These are phyloP conservation scores for Colletotrichum costaricense DNA, from an alignment of 2,329 filamentous ascomycete species.

Conservation along the genomic window DNA sequence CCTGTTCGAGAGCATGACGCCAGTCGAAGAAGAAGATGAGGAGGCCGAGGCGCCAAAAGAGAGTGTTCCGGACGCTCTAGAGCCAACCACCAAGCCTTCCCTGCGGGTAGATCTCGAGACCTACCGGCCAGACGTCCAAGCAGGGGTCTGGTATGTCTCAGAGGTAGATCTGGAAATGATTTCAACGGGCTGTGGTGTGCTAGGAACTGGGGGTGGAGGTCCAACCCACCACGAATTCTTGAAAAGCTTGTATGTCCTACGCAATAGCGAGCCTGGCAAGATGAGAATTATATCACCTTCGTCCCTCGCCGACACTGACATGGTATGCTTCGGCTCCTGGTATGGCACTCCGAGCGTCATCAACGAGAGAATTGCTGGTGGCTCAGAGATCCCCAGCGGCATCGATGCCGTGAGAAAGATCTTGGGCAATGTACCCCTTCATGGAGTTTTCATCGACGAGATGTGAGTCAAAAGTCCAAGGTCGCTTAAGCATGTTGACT, in stretches of 20 bases:
- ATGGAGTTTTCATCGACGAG: constrained; percentile 50
- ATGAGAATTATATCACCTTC: constrained; percentile 51
- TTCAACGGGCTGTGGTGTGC: constrained; percentile 39
- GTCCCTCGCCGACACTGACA: constrained; percentile 49
- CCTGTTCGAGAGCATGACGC: neutral
- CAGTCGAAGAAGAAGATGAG: constrained; percentile 37
- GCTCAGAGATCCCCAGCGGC: constrained; percentile 48
- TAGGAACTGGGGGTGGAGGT: constrained; percentile 39
- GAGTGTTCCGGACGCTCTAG: constrained; percentile 43
- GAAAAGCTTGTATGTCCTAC: constrained; percentile 34
- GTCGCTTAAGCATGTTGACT: neutral
- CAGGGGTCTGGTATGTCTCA: constrained; percentile 35
- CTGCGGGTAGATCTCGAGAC: constrained; percentile 44
- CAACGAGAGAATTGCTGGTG: constrained; percentile 41
- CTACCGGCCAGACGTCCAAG: constrained; percentile 26
- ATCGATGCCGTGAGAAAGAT: constrained; percentile 50
- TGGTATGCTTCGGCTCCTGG: constrained; percentile 56
- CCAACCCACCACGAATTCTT: constrained; percentile 39
- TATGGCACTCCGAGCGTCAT: constrained; percentile 55
- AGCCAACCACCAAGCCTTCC: constrained; percentile 46
- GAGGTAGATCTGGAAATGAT: constrained; percentile 39
- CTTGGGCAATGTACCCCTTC: constrained; percentile 44
- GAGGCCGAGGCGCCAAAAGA: constrained; percentile 39
- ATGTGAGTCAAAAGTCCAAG: constrained; percentile 43
- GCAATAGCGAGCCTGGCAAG: constrained; percentile 29